Evolutionary conservation across 805 yeast species (phyloP).

Genomic region (Ogataea nitratoaversa): DNA sequence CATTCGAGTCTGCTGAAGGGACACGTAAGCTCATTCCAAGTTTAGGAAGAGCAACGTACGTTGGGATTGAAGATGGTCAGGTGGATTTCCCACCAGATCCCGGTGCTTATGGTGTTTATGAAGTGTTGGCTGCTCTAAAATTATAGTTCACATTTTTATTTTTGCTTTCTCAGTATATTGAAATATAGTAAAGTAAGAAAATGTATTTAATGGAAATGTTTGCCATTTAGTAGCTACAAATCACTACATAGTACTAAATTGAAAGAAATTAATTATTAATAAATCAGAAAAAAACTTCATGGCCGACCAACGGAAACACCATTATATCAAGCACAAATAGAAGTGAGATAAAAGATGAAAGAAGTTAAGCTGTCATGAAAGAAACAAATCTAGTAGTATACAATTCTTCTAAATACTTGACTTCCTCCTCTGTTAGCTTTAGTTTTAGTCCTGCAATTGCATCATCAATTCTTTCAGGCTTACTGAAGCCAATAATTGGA

Average conservation of each 20-base stretch:
- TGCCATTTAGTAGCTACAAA: too few species aligned
- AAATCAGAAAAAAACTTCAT: too few species aligned
- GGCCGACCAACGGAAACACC: too few species aligned
- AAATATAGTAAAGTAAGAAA: too few species aligned
- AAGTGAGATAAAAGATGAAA: too few species aligned
- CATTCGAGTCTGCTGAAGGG: slow-evolving; percentile 32
- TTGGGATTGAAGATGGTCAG: slow-evolving; percentile 28
- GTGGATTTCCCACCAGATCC: slow-evolving; percentile 36
- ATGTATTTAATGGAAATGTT: too few species aligned
- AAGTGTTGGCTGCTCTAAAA: too few species aligned
- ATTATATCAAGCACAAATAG: too few species aligned
- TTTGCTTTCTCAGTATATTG: too few species aligned
- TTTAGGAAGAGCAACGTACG: slow-evolving; percentile 36
- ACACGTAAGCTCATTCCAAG: slow-evolving; percentile 32
- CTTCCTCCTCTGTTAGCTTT: slow-evolving; percentile 35
- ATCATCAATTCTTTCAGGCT: slow-evolving; percentile 47
- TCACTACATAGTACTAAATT: too few species aligned
- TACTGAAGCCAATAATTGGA: slow-evolving; percentile 54
- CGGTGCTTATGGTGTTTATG: slow-evolving; percentile 38
- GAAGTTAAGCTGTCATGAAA: neutral
- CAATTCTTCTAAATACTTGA: slow-evolving; percentile 33
- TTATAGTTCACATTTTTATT: too few species aligned
- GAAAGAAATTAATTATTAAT: too few species aligned
- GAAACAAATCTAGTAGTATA: slow-evolving; percentile 15
- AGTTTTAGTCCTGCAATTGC: slow-evolving; percentile 38